phyloP scores from a whole-genome alignment of 768 basidiomycete genomes.

The Zangia roseola region DNA sequence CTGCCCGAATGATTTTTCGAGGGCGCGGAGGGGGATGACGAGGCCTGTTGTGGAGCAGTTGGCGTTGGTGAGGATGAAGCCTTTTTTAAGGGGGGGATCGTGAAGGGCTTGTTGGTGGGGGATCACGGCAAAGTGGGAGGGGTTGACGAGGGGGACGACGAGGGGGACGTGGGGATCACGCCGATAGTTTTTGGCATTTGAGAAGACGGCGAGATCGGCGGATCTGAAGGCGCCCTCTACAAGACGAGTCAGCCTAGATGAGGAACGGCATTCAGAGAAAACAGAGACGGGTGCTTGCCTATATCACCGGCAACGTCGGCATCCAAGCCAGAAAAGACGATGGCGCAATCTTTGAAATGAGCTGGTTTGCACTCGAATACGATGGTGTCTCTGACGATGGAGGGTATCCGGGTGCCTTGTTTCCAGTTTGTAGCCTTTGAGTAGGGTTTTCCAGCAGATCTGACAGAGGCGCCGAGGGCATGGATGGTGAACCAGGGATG shows the following conservation, averaged over 20 bases:
- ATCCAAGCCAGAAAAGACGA: slow-evolving; percentile 96
- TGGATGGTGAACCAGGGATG: slow-evolving; percentile 92
- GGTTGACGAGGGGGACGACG: slow-evolving; percentile 94
- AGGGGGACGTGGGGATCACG: slow-evolving; percentile 92
- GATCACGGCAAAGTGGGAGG: slow-evolving; percentile 80
- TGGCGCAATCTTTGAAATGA: slow-evolving; percentile 73
- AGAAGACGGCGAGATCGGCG: slow-evolving; percentile 91
- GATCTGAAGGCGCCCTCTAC: slow-evolving; percentile 82
- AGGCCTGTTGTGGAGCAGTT: slow-evolving; percentile 96
- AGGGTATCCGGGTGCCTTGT: slow-evolving; percentile 74
- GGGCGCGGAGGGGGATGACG: slow-evolving; percentile 86
- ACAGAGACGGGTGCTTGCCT: slow-evolving; percentile 49
- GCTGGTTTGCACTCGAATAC: slow-evolving; percentile 78
- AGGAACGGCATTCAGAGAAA: too few relatives aligned
- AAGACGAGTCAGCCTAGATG: background rate
- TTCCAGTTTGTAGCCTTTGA: slow-evolving; percentile 81
- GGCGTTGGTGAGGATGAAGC: slow-evolving; percentile 97
- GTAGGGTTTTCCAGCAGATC: slow-evolving; percentile 87
- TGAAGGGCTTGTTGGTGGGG: slow-evolving; percentile 75
- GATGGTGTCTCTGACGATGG: slow-evolving; percentile 48
- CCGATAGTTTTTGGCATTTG: slow-evolving; percentile 95
- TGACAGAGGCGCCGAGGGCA: slow-evolving; percentile 82
- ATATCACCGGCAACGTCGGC: slow-evolving; percentile 94
- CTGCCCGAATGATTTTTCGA: slow-evolving; percentile 92
- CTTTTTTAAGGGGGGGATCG: slow-evolving; percentile 65